phyloP scores from a whole-genome alignment of 2,329 filamentous ascomycete species.

The Alternaria panax region DNA sequence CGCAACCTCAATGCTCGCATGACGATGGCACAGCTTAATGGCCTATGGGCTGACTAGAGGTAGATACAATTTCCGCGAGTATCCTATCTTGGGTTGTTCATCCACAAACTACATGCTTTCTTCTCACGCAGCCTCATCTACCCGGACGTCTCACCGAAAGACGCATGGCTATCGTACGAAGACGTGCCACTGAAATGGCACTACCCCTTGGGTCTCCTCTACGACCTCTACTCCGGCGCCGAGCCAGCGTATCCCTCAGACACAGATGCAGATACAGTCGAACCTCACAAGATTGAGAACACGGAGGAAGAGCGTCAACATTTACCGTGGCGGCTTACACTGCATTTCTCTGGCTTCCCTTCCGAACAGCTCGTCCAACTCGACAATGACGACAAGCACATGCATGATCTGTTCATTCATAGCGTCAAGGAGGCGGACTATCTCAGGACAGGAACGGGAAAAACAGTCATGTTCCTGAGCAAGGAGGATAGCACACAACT shows the following conservation, averaged over 20 bases:
- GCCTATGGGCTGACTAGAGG: slow-evolving; percentile 7
- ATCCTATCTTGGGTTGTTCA: slow-evolving; percentile 72
- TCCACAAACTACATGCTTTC: slow-evolving; percentile 69
- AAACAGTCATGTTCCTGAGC: slow-evolving; percentile 87
- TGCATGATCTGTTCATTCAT: slow-evolving; percentile 73
- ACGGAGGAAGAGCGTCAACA: slow-evolving; percentile 26
- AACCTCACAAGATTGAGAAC: slow-evolving; percentile 24
- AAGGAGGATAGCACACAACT: slow-evolving; percentile 83
- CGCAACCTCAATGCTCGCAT: slow-evolving; percentile 2
- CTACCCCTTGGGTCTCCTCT: slow-evolving; percentile 72
- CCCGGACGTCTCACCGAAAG: slow-evolving; percentile 59
- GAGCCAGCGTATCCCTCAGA: slow-evolving; percentile 52
- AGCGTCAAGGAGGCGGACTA: slow-evolving; percentile 85
- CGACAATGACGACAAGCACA: slow-evolving; percentile 61
- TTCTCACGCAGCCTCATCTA: slow-evolving; percentile 67
- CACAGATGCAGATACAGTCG: slow-evolving; percentile 3
- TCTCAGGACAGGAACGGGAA: slow-evolving; percentile 84
- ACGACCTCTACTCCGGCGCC: slow-evolving; percentile 71
- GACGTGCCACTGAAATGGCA: slow-evolving; percentile 75
- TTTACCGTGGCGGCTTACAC: slow-evolving; percentile 68
- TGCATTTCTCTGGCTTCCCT: slow-evolving; percentile 68
- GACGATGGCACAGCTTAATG: slow-evolving; percentile 3
- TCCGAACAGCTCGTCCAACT: slow-evolving; percentile 65
- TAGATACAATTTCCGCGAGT: slow-evolving; percentile 69
- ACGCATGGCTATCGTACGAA: slow-evolving; percentile 72